Conservation (phyloP, 805 yeast species). For the Nakazawaea wyomingensis region DNA sequence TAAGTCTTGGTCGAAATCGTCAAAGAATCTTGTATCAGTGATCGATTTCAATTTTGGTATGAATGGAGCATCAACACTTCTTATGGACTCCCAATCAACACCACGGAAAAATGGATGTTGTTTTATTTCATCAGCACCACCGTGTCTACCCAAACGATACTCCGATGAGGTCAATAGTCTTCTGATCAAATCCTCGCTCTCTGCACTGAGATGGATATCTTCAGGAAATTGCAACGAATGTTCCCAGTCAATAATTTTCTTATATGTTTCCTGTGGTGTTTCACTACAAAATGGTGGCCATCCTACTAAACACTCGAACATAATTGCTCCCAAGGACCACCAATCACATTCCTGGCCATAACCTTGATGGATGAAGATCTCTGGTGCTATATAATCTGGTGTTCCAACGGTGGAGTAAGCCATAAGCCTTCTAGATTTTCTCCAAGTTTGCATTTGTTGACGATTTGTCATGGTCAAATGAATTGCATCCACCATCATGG, state of each 20-base stretch:
- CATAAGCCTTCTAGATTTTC: conserved; percentile 86
- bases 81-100: conserved; percentile 89
- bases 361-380: conserved; percentile 87
- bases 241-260: conserved; percentile 87
- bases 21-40: conserved; percentile 93
- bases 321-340: conserved; percentile 96
- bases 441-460: conserved; percentile 95
- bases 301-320: conserved; percentile 94
- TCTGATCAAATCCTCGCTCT: conserved; percentile 81
- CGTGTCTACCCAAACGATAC: conserved; percentile 74
- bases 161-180: conserved; percentile 74
- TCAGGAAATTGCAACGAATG: conserved; percentile 86
- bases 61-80: conserved; percentile 88
- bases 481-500: conserved; percentile 89
- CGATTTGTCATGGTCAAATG: conserved; percentile 92
- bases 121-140: conserved; percentile 91
- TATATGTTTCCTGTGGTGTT: conserved; percentile 89
- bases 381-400: conserved; percentile 95
- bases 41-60: conserved; percentile 87
- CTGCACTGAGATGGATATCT: conserved; percentile 83
- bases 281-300: conserved; percentile 98
- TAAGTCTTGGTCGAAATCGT: conserved; percentile 12
- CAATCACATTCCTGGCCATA: conserved; percentile 97
- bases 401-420: conserved; percentile 97
- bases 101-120: conserved; percentile 91